Evolutionary conservation across 73 alveolate genomes (phyloP).

Genomic region (Symbiodinium pilosum): DNA sequence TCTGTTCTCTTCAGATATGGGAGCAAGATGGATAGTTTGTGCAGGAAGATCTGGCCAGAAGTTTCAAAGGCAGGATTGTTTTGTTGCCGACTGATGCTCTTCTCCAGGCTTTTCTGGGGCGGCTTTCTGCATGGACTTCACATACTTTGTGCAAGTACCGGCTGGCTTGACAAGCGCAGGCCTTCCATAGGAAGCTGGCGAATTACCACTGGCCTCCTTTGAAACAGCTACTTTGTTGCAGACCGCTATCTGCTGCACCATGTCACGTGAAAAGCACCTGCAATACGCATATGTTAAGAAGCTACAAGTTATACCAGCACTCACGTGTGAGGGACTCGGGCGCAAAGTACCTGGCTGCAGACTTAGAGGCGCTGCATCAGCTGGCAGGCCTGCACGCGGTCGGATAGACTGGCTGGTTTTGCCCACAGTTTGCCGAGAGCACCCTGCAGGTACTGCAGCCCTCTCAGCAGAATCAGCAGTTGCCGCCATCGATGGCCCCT

Average conservation of each 20-base stretch:
- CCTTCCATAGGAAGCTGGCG: background rate
- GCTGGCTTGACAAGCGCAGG: too few species aligned
- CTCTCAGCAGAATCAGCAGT: background rate
- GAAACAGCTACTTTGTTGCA: background rate
- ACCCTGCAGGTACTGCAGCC: background rate
- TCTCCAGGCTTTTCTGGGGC: too few species aligned
- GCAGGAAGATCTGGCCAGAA: background rate
- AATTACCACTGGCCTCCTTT: slow-evolving; percentile 1
- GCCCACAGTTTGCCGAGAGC: too few species aligned
- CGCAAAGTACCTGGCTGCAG: background rate
- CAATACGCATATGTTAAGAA: background rate
- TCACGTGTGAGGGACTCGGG: background rate
- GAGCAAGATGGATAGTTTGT: background rate
- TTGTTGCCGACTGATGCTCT: too few species aligned
- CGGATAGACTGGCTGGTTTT: too few species aligned
- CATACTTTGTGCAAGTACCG: too few species aligned
- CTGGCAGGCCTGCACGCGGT: slow-evolving; percentile 9
- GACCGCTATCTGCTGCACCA: background rate
- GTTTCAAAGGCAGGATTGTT: background rate
- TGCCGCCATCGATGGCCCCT: slow-evolving; percentile 21
- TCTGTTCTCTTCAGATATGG: too few species aligned
- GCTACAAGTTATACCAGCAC: background rate
- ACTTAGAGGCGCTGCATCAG: background rate
- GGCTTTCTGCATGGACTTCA: too few species aligned
- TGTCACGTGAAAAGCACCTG: background rate